Conservation (phyloP, 306 rosid species). For the Vicia sativa region DNA sequence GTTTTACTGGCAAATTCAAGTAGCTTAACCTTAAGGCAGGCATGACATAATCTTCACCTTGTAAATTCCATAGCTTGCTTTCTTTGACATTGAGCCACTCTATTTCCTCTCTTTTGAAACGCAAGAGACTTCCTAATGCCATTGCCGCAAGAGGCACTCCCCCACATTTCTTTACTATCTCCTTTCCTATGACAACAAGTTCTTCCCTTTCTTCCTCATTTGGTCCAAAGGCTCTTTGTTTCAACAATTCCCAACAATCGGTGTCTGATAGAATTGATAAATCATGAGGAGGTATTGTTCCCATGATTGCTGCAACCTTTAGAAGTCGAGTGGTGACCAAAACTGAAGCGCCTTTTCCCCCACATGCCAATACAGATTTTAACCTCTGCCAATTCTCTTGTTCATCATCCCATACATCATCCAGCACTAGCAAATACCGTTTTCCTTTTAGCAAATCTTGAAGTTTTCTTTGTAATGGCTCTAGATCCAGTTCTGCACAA, state of each 20-base stretch:
- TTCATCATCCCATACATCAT: constrained; percentile 25
- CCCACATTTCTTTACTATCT: constrained; percentile 32
- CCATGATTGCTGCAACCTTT: constrained; percentile 17
- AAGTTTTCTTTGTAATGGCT: constrained; percentile 9
- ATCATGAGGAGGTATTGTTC: not conserved
- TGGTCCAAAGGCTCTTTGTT: constrained; percentile 17
- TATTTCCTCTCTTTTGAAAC: constrained; percentile 1
- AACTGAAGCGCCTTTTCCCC: constrained; percentile 26
- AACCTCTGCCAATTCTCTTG: constrained; percentile 20
- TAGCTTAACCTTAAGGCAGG: constrained; percentile 21
- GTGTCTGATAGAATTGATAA: not conserved
- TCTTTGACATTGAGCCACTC: constrained; percentile 15
- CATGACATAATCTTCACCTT: not conserved
- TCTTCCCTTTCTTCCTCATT: not conserved
- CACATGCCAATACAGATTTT: not conserved
- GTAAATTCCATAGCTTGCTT: constrained; percentile 18
- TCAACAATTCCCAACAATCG: constrained; percentile 27
- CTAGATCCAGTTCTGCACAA: constrained; percentile 24
- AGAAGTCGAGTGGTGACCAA: constrained; percentile 24
- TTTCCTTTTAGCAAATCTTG: not conserved
- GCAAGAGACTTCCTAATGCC: constrained; percentile 22
- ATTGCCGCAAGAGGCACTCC: constrained; percentile 35
- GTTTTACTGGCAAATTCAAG: constrained; percentile 1
- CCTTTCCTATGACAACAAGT: constrained; percentile 24
- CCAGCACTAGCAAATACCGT: constrained; percentile 29